Conservation (phyloP, 192 early-diverging fungal species). For the Lobosporangium transversale region DNA sequence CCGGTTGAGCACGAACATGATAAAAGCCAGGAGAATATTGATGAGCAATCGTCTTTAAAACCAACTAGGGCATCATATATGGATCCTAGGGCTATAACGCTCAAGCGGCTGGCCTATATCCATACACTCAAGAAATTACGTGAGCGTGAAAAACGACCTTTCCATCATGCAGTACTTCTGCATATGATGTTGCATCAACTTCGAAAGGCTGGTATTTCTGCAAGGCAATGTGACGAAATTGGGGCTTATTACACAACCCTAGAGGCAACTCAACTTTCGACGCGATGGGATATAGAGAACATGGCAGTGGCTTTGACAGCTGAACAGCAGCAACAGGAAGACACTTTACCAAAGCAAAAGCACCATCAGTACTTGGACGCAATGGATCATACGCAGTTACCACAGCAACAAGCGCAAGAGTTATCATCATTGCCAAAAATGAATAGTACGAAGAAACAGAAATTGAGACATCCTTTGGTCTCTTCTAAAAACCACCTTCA, state of each 20-base stretch:
- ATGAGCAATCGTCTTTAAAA: no score
- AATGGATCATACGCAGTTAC: no score
- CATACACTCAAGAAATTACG: slow-evolving; percentile 31
- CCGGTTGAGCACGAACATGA: no score
- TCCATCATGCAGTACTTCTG: slow-evolving; percentile 26
- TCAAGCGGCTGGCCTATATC: slow-evolving; percentile 30
- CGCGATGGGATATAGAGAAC: slow-evolving; percentile 14
- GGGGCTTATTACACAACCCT: slow-evolving; percentile 33
- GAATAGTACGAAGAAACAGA: slow-evolving; percentile 12
- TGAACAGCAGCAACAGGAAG: slow-evolving; percentile 12
- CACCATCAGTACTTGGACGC: slow-evolving; percentile 10
- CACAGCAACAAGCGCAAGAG: background rate
- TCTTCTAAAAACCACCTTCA: slow-evolving; percentile 26
- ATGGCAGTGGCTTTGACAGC: background rate
- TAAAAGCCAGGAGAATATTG: no score
- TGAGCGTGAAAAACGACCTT: slow-evolving; percentile 28
- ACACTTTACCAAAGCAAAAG: slow-evolving; percentile 1
- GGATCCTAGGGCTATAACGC: slow-evolving; percentile 23
- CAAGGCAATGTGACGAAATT: slow-evolving; percentile 38
- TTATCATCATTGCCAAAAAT: background rate
- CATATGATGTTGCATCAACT: slow-evolving; percentile 30
- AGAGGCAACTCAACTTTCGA: slow-evolving; percentile 19
- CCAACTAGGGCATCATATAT: no score
- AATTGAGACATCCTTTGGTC: slow-evolving; percentile 15
- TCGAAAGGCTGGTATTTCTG: slow-evolving; percentile 10